Evolutionary conservation across 768 basidiomycete species (phyloP), one percentile per base, ranked within the genome.

Genomic region (Rhodosporidiobolus sp.): DNA sequence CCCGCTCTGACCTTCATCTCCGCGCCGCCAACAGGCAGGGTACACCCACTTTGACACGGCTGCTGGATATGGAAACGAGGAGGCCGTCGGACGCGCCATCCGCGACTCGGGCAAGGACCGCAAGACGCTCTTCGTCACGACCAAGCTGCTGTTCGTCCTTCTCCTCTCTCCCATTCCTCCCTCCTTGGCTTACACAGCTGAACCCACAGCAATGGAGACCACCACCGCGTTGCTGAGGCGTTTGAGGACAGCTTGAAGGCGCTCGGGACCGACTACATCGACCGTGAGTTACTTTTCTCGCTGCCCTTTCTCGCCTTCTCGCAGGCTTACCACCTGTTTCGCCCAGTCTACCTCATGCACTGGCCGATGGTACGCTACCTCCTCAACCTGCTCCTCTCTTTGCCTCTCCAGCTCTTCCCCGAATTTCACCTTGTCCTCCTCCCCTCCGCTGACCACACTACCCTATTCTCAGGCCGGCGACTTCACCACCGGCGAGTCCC

Each of bases 1-100:
- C n/a, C n/a, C n/a, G n/a, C 34, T 10, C 34, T 7, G 16, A 32
- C 30, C 54, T 55, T 16, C n/a, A 5, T 7, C 52, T 53, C 19
- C 30, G 3, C 28, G 30, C 53, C 81, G 80, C 20, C 59, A 80
- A 26, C 79, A 70, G 62, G 82, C 66, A 50, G 85, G 85, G 10
- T 86, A 86, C 80, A 80, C 83, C 22, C 85, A 85, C 73, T 81
- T 87, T 50, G 84, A 85, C 77, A 84, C 77, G 1, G 50, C 62
- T 7, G 8, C 35, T 0, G 24, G 78, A 57, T 24, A 84, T 84
- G 84, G 78, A 2, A 87, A 85, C 67, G 86, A 87, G 76, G 77
- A 82, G 72, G 72, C 78, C 19, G 85, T 86, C 32, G 85, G 86
- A 10, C 76, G 77, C 43, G 85, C 84, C 4, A 82, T 87, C 54